phyloP scores from a whole-genome alignment of 2,329 filamentous ascomycete species.

The Sclerotinia spermophila region DNA sequence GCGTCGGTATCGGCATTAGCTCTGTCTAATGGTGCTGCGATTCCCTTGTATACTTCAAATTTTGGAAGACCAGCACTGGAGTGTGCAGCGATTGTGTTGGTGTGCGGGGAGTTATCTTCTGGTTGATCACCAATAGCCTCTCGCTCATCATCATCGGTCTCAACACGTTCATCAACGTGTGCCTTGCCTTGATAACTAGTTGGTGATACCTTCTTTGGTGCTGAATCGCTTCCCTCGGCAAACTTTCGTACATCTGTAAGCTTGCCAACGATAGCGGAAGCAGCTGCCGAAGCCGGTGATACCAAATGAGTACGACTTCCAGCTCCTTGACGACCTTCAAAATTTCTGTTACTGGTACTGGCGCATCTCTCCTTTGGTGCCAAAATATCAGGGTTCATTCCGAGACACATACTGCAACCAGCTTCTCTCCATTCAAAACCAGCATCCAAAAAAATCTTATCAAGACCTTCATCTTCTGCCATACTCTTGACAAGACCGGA shows the following conservation, averaged over 20 bases:
- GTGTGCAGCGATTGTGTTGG: slow-evolving; percentile 55
- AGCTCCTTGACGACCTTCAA: slow-evolving; percentile 93
- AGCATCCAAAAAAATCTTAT: slow-evolving; percentile 86
- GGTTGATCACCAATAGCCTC: slow-evolving; percentile 56
- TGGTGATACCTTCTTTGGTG: slow-evolving; percentile 29
- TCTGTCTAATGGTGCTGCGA: slow-evolving; percentile 81
- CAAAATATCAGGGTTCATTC: slow-evolving; percentile 98
- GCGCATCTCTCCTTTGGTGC: slow-evolving; percentile 90
- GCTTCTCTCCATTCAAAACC: slow-evolving; percentile 98
- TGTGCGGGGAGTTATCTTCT: slow-evolving; percentile 61
- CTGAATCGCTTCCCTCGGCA: slow-evolving; percentile 44
- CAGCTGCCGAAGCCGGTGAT: slow-evolving; percentile 95
- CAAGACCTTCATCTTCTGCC: slow-evolving; percentile 86
- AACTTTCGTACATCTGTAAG: slow-evolving; percentile 87
- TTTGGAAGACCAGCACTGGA: slow-evolving; percentile 58
- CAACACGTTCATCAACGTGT: slow-evolving; percentile 51
- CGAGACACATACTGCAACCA: slow-evolving; percentile 97
- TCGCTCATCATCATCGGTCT: slow-evolving; percentile 49
- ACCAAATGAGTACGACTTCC: slow-evolving; percentile 89
- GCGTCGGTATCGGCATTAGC: slow-evolving; percentile 97
- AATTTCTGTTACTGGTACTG: slow-evolving; percentile 94
- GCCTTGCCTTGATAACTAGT: slow-evolving; percentile 11
- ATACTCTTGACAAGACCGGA: slow-evolving; percentile 91
- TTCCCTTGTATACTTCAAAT: slow-evolving; percentile 79
- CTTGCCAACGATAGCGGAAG: slow-evolving; percentile 83